A percentile compares a stretch with the other conserved stretches of the same genome.
Conservation (phyloP, 2,329 filamentous ascomycete species). For the Neopestalotiopsis sp. region DNA sequence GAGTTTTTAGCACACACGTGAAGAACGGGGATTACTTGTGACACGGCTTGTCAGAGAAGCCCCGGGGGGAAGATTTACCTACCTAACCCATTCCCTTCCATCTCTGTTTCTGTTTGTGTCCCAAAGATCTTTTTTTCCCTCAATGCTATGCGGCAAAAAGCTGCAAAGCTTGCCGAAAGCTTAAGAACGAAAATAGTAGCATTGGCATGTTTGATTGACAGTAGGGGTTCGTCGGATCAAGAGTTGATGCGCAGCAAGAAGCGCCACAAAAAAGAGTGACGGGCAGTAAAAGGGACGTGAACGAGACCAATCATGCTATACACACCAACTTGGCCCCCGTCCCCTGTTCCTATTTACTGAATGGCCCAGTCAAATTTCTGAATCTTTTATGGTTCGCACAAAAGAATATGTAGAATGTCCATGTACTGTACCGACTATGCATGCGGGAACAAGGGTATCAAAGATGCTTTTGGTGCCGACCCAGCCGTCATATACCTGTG, state of each 20-base stretch:
- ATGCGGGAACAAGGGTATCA: background rate
- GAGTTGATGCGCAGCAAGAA: no score
- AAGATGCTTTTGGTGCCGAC: constrained; percentile 10
- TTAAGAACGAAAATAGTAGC: constrained; percentile 15
- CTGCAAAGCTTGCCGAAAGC: constrained; percentile 10
- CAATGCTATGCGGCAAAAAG: background rate
- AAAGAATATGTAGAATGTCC: background rate
- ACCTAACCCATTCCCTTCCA: background rate
- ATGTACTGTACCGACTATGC: background rate
- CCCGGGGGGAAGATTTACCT: background rate
- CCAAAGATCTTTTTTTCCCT: background rate
- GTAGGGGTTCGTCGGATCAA: constrained; percentile 3
- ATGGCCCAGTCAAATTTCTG: background rate
- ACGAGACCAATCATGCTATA: background rate
- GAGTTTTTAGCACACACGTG: background rate
- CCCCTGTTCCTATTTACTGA: background rate
- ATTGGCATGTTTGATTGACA: constrained; percentile 17
- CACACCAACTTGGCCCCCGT: background rate
- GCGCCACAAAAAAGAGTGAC: no score
- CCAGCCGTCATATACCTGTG: constrained; percentile 7
- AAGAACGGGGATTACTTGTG: constrained; percentile 2
- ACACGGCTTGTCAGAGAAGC: constrained; percentile 13
- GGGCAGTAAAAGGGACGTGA: constrained; percentile 4
- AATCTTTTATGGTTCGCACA: background rate
- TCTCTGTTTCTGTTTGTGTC: no score